Conservation (phyloP, 495 filamentous ascomycete species). For the Pyrenula aspistea region DNA sequence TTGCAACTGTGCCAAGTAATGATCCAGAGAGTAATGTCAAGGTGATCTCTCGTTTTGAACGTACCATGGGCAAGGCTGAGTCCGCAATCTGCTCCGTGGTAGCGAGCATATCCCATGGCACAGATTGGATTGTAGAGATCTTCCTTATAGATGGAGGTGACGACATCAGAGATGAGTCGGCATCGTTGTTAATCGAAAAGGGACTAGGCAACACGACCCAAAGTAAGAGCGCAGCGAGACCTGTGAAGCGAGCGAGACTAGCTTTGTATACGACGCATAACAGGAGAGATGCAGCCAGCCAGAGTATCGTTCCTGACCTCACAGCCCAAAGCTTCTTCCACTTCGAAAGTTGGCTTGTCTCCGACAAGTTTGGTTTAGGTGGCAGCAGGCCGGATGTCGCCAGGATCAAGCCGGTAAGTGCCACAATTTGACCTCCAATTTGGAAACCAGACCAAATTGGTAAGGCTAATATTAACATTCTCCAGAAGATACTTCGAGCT, state of each 20-base stretch:
- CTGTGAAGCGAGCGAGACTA: neutral
- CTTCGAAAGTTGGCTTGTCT: neutral
- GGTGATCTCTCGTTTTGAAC: constrained; percentile 7
- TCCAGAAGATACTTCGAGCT: neutral
- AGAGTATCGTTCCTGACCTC: neutral
- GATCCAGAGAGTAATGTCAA: constrained; percentile 10
- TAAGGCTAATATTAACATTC: neutral
- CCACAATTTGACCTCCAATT: constrained; percentile 1
- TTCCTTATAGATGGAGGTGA: constrained; percentile 5
- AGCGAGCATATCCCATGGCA: constrained; percentile 3
- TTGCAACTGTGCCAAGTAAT: constrained; percentile 1
- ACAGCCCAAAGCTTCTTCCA: neutral
- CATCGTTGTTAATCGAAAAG: neutral
- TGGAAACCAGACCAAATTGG: constrained; percentile 4
- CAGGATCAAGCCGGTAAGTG: constrained; percentile 1
- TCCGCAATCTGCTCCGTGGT: neutral
- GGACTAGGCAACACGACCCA: neutral
- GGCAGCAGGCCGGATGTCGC: neutral
- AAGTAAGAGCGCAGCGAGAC: neutral
- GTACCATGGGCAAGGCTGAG: constrained; percentile 9
- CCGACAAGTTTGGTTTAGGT: neutral
- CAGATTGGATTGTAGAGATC: constrained; percentile 6
- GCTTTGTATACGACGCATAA: neutral
- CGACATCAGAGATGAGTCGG: neutral
- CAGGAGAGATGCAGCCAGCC: neutral